Percentiles rank a stretch among this genome's conserved stretches.
These are phyloP conservation scores for Mastigamoeba balamuthi DNA, from an alignment of 78 protist species.

Conservation along the genomic window DNA sequence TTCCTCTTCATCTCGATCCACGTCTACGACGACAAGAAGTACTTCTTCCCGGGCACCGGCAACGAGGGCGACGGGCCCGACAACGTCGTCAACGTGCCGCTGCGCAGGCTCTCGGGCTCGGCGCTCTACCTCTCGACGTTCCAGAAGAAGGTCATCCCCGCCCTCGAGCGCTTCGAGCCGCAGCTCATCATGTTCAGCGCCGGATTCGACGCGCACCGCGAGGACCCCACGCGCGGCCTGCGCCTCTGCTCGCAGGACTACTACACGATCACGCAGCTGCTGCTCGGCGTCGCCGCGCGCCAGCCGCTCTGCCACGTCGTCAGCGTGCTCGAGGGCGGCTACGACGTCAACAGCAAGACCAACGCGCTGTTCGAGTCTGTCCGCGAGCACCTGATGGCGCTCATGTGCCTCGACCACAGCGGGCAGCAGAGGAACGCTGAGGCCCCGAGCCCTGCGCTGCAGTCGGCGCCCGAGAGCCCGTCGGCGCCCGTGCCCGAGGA, in stretches of 20 bases:
- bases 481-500: too few species aligned
- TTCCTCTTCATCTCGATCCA: constrained; percentile 61
- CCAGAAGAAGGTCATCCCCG: constrained; percentile 30
- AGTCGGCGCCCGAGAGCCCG: too few species aligned
- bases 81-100: constrained; percentile 32
- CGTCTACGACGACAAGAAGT: constrained; percentile 22
- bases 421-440: too few species aligned
- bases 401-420: too few species aligned
- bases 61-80: background rate
- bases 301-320: constrained; percentile 22
- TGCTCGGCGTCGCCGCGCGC: constrained; percentile 25
- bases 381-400: constrained; percentile 23
- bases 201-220: constrained; percentile 65
- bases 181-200: constrained; percentile 51
- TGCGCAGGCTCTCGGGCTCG: constrained; percentile 23
- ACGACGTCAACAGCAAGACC: constrained; percentile 20
- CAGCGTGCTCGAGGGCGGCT: constrained; percentile 54
- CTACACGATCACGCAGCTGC: constrained; percentile 33
- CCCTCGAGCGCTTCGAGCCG: constrained; percentile 39
- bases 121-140: constrained; percentile 20
- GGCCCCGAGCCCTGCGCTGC: too few species aligned
- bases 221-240: constrained; percentile 55
- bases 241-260: constrained; percentile 34
- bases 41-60: constrained; percentile 57
- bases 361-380: constrained; percentile 20